Evolutionary conservation across 106 monocot species (phyloP), one percentile per base, ranked within the genome.

Genomic region (Allium fistulosum): DNA sequence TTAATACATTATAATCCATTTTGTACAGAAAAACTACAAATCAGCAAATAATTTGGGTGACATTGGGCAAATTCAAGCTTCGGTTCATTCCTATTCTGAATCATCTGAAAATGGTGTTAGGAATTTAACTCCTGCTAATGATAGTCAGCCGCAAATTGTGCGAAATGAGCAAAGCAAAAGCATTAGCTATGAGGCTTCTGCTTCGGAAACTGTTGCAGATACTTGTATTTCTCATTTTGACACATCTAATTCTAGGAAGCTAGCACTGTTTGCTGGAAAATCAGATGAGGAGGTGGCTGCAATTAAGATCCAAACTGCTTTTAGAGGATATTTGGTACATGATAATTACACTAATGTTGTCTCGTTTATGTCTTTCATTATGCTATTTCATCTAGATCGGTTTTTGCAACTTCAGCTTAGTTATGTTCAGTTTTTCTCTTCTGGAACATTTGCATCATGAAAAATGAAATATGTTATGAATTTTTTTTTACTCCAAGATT

Each of bases 251-350:
- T 71, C 75, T 64, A 80, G 71, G 1, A 46, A 60, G 10, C 17
- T 75, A 1, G 55, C 76, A 1, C 69, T 66, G 58, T 58, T 73
- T 15, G 63, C 75, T 2, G 75, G 64, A 7, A 72, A 65, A 67
- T 84, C 82, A 1, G 73, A 13, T 4, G 87, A 82, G 59, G 84
- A 92, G 62, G 49, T 74, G 47, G 87, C 91, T 1, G 93, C 88
- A 2, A 83, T 79, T 49, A 88, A 74, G 77, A 88, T 93, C 70
- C 93, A 93, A 73, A 76, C 83, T 28, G 85, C 85, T n/a, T 86
- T 81, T 67, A 76, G 93, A 46, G 81, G 85, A 47, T 84, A 86
- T 65, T 10, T 80, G 93, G 93, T 93, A 86, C 13, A 53, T 53
- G 22, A 22, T 22, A 22, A 22, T 22, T 22, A 22, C 22, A 22